Base-by-base conservation (phyloP, 148 eudicot genomes). In the Pouteria glomerata region DNA sequence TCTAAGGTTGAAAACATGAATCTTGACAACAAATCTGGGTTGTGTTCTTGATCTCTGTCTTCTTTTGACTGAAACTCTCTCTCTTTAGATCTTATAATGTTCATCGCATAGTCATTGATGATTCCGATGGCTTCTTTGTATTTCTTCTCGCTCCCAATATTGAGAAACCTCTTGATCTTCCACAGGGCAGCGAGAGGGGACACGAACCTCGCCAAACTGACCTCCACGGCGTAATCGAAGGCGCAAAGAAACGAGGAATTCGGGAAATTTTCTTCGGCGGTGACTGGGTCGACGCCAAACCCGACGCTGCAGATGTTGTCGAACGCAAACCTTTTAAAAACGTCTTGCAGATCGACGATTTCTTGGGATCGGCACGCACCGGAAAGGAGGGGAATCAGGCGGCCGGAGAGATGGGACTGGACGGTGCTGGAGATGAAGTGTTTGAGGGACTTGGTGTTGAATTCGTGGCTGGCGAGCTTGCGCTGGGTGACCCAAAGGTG, bases 391-490 rank as follows among this genome's bases (percentile, higher is more conserved):
- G 88, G 88, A 51, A 71, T 60, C 13, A 85, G 64, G 19, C 84
- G 78, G 27, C 57, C 61, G 1, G 1, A 39, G 2, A 85, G 48
- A 71, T 85, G 85, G 1, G 79, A 70, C 21, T 77, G 78, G 19
- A 85, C 80, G 11, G 79, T 66, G 33, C 75, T 24, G 6, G 81
- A 58, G 13, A 79, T 64, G 75, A 82, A 84, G 41, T 52, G 75
- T 59, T 58, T 82, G 30, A 84, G 66, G 14, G 77, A 74, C 27
- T 78, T 82, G 73, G 78, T 79, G 55, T 73, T 84, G 34, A 84
- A 84, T n/a, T 84, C 85, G 59, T 83, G 83, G 67, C 88, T 85
- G 2, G 87, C 82, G 21, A 82, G 78, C 68, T 87, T 83, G 13
- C 91, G 78, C 29, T 87, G 91, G 24, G 47, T 7, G 34, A 72